Conservation (phyloP, 2,329 filamentous ascomycete species). For the Colletotrichum karsti region DNA sequence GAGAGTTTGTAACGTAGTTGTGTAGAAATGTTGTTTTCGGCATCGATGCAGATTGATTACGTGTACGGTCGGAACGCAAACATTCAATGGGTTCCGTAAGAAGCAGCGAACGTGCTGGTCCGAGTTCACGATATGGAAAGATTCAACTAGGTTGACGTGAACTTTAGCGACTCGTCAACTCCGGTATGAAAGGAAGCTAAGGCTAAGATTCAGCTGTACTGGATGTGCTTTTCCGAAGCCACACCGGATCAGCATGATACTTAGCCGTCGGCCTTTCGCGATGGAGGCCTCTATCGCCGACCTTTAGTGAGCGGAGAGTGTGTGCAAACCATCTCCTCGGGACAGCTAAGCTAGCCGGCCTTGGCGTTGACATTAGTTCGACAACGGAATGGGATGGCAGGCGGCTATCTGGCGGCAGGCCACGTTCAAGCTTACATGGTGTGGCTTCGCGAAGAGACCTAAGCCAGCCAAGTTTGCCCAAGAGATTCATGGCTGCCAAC, state of each 20-base stretch:
- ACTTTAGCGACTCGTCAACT: no score
- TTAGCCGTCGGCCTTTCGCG: neutral
- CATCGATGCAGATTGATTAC: no score
- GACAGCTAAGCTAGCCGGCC: neutral
- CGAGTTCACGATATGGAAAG: no score
- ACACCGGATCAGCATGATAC: neutral
- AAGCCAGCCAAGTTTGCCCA: neutral
- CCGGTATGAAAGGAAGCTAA: no score
- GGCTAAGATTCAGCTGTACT: no score
- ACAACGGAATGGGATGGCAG: neutral
- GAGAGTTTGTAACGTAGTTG: no score
- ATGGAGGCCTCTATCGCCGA: neutral
- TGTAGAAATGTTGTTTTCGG: no score
- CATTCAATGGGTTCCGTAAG: no score
- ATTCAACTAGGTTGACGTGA: no score
- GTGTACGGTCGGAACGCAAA: no score
- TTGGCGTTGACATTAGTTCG: neutral
- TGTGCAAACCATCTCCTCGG: neutral
- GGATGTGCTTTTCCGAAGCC: slow-evolving; percentile 9
- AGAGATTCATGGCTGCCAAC: slow-evolving; percentile 4
- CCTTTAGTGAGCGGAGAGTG: neutral
- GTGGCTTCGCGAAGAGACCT: neutral
- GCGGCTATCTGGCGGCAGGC: neutral
- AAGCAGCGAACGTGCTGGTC: no score
- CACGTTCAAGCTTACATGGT: no score